These are phyloP conservation scores for Cladosporium sp. DNA, from an alignment of 2,329 filamentous ascomycete species.

Conservation along the genomic window DNA sequence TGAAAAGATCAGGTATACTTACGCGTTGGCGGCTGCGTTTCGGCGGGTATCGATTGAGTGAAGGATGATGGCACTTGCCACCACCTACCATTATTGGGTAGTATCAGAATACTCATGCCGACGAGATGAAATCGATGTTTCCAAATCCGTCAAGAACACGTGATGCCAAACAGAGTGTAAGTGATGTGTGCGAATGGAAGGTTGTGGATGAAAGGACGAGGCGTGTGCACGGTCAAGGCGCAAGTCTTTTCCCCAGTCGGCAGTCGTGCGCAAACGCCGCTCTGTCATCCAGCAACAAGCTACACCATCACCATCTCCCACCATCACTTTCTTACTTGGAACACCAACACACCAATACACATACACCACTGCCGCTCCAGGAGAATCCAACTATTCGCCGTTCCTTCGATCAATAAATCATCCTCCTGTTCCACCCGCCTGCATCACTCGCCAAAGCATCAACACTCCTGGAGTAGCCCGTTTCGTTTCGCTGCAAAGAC, in stretches of 20 bases:
- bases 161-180: not conserved
- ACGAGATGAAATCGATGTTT: not conserved
- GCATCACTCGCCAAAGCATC: not conserved
- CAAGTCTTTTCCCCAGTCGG: not conserved
- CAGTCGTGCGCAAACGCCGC: not conserved
- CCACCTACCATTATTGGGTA: not conserved
- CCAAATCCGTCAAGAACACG: not conserved
- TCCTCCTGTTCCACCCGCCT: not conserved
- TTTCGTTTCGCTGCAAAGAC: not conserved
- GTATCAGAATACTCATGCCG: not conserved
- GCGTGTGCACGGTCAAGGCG: not conserved
- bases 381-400: constrained; percentile 22
- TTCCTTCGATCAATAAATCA: not conserved
- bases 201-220: not conserved
- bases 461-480: constrained; percentile 28
- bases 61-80: not conserved
- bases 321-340: not conserved
- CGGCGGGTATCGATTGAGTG: not conserved
- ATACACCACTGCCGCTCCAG: constrained; percentile 26
- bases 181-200: not conserved
- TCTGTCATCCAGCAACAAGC: not conserved
- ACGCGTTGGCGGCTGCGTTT: not conserved
- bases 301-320: not conserved
- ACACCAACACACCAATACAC: not conserved
- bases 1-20: not conserved